Conservation (phyloP, 345 rosid genomes). For the Isatis tinctoria region DNA sequence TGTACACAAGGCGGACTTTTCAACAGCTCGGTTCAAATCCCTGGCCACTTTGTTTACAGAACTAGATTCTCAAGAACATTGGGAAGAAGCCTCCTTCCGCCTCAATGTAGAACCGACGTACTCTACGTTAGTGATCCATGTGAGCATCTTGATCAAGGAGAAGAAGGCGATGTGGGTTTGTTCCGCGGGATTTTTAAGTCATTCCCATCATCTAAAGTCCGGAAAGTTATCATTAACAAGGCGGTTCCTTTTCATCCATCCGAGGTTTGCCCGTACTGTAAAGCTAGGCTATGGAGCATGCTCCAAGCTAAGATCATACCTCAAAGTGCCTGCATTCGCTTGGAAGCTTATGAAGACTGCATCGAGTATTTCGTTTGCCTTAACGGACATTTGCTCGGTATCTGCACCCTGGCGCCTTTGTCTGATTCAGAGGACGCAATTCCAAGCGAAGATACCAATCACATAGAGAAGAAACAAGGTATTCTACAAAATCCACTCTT, state of each 20-base stretch:
- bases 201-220: conserved; percentile 64
- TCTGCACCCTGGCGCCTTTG: conserved; percentile 86
- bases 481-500: background rate
- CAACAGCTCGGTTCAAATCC: conserved; percentile 54
- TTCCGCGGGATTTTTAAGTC: conserved; percentile 95
- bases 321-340: conserved; percentile 83
- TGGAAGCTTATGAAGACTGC: conserved; percentile 90
- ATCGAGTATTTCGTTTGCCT: conserved; percentile 90
- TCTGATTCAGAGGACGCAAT: conserved; percentile 89
- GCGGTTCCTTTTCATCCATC: conserved; percentile 79
- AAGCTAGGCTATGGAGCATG: conserved; percentile 96
- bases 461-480: conserved; percentile 33
- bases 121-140: conserved; percentile 96
- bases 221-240: conserved; percentile 68
- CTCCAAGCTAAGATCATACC: conserved; percentile 92
- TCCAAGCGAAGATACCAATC: conserved; percentile 39
- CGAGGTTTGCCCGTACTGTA: conserved; percentile 89
- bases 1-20: conserved; percentile 72
- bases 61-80: conserved; percentile 93
- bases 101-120: conserved; percentile 88
- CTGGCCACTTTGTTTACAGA: conserved; percentile 86
- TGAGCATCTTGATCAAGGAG: conserved; percentile 98
- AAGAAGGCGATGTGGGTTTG: conserved; percentile 94
- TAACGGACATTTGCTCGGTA: conserved; percentile 90
- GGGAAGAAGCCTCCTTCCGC: conserved; percentile 88